Conservation (phyloP, 441 rosid species). For the Gossypium lobatum region DNA sequence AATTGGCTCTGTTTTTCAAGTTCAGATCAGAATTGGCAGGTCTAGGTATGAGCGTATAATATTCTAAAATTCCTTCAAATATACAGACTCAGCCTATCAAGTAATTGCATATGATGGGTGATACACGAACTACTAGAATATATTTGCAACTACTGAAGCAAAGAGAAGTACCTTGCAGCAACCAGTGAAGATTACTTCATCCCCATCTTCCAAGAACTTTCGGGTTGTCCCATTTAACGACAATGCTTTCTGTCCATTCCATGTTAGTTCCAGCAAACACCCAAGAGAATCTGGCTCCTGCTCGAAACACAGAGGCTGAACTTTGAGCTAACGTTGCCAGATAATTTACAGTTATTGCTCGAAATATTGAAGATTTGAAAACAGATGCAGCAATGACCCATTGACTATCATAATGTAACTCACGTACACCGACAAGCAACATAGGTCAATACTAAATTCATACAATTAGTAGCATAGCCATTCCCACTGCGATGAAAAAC, state of each 20-base stretch:
- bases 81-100: no score
- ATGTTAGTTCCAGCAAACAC: conserved; percentile 85
- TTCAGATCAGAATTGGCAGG: no score
- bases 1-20: no score
- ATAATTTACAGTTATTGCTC: neutral
- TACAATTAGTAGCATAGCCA: neutral
- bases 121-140: neutral
- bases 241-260: conserved; percentile 80
- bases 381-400: neutral
- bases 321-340: neutral
- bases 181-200: conserved; percentile 74
- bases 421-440: neutral
- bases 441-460: neutral
- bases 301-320: conserved; percentile 6
- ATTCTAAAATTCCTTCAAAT: neutral
- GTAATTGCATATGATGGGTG: neutral
- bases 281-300: conserved; percentile 88
- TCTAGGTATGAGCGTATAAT: no score
- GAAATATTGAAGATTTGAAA: neutral
- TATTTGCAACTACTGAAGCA: neutral
- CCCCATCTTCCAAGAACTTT: conserved; percentile 86
- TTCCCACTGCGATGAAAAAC: neutral
- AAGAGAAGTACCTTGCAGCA: conserved; percentile 52
- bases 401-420: neutral
- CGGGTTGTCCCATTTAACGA: conserved; percentile 51